A percentile compares a stretch with the other conserved stretches of the same genome.
These are phyloP conservation scores for Eutrema salsugineum DNA, from an alignment of 441 rosid genomes.

Conservation along the genomic window DNA sequence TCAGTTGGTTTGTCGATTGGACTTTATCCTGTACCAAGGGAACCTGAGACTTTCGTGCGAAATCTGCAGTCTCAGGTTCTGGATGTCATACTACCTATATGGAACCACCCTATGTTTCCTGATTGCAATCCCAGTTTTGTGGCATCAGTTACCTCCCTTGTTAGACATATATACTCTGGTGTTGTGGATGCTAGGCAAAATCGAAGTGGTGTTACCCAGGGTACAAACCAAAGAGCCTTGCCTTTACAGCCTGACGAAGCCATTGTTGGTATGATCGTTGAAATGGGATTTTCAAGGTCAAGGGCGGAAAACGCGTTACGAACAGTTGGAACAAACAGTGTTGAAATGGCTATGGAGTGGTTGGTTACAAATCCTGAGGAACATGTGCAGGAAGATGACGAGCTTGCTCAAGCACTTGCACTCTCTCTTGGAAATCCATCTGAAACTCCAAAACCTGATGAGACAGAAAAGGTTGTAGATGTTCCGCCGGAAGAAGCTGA, in stretches of 20 bases:
- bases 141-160: constrained; percentile 72
- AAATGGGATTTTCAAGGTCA: constrained; percentile 98
- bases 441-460: constrained; percentile 75
- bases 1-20: constrained; percentile 90
- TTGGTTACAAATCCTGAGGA: constrained; percentile 84
- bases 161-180: constrained; percentile 86
- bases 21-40: constrained; percentile 88
- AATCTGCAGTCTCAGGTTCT: constrained; percentile 92
- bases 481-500: constrained; percentile 49
- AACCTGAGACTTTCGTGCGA: constrained; percentile 84
- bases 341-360: constrained; percentile 99
- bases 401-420: constrained; percentile 96
- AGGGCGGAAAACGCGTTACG: constrained; percentile 97
- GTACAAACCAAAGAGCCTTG: constrained; percentile 65
- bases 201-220: constrained; percentile 61
- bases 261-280: constrained; percentile 85
- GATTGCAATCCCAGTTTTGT: constrained; percentile 70
- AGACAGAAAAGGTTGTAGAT: constrained; percentile 66
- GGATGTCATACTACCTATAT: constrained; percentile 82
- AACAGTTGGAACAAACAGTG: constrained; percentile 93
- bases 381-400: constrained; percentile 98
- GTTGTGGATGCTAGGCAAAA: constrained; percentile 83
- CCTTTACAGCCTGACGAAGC: constrained; percentile 94
- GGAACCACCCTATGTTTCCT: constrained; percentile 90
- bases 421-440: constrained; percentile 92